Conservation (phyloP, 2,329 filamentous ascomycete genomes). For the Zalaria obscura region DNA sequence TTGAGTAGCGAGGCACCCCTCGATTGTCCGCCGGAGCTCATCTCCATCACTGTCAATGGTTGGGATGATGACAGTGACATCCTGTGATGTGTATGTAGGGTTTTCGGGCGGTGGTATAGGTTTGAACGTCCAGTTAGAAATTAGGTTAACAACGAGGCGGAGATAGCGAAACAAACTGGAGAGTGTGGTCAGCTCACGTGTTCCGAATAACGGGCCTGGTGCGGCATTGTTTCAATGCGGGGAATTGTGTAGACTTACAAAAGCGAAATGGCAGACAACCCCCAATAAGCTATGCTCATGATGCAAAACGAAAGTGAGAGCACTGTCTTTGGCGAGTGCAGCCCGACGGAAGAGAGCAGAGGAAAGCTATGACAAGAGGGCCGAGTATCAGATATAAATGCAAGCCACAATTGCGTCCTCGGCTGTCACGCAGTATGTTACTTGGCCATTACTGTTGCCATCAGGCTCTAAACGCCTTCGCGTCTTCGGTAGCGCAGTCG, state of each 20-base stretch:
- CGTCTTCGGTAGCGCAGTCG: neutral
- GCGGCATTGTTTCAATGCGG: neutral
- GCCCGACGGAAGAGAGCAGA: neutral
- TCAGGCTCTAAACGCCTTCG: neutral
- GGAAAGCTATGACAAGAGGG: neutral
- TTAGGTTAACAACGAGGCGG: slow-evolving; percentile 69
- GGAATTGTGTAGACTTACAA: slow-evolving; percentile 5
- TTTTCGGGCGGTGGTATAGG: slow-evolving; percentile 71
- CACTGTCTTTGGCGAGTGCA: slow-evolving; percentile 2
- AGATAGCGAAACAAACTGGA: slow-evolving; percentile 74
- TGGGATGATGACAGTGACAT: slow-evolving; percentile 90
- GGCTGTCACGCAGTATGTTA: neutral
- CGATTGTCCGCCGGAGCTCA: slow-evolving; percentile 67
- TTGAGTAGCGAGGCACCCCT: slow-evolving; percentile 58
- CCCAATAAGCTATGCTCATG: slow-evolving; percentile 8
- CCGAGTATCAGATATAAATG: neutral
- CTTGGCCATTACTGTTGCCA: neutral
- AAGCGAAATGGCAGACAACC: slow-evolving; percentile 7
- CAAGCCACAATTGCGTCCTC: slow-evolving; percentile 6
- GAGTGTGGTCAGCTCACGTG: slow-evolving; percentile 2
- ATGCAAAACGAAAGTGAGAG: slow-evolving; percentile 6
- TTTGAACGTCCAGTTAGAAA: slow-evolving; percentile 76
- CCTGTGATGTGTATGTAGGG: slow-evolving; percentile 62
- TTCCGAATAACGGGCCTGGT: neutral
- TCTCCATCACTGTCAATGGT: slow-evolving; percentile 80